Conservation (phyloP, 148 eudicot species). For the Vaccinium myrtillus region DNA sequence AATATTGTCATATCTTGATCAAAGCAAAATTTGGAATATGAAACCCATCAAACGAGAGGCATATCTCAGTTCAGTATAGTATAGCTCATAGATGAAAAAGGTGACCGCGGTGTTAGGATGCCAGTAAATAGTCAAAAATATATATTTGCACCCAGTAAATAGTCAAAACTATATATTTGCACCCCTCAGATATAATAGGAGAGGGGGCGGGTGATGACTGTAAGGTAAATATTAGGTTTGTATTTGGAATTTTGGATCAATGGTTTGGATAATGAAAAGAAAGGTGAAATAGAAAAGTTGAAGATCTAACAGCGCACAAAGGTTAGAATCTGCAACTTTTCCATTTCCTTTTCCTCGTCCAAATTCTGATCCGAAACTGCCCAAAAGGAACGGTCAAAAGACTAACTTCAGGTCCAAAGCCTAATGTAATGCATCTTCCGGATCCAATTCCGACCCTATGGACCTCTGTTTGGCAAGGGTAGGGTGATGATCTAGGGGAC, state of each 20-base stretch:
- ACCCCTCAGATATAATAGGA: not conserved
- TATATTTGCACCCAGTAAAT: not conserved
- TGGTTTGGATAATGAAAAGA: not conserved
- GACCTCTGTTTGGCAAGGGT: constrained; percentile 28
- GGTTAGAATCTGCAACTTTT: not conserved
- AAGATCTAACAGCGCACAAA: not conserved
- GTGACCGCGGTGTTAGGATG: not conserved
- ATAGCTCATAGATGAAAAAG: not conserved
- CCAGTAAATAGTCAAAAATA: not conserved
- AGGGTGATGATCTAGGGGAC: constrained; percentile 41
- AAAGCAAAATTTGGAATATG: not conserved
- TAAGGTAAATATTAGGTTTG: not conserved
- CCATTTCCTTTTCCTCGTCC: not conserved
- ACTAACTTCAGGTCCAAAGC: constrained; percentile 12
- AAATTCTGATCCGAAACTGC: not conserved
- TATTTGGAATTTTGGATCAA: not conserved
- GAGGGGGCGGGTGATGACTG: constrained; percentile 7
- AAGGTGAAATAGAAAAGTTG: not conserved
- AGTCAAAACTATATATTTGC: not conserved
- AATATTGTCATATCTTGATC: not conserved
- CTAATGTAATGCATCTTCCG: constrained; percentile 40
- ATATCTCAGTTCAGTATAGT: not conserved
- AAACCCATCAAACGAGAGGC: not conserved
- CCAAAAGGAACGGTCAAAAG: not conserved
- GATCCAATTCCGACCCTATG: constrained; percentile 33